Conservation (phyloP, 352 stramenopile species). For the Peronospora tabacina region DNA sequence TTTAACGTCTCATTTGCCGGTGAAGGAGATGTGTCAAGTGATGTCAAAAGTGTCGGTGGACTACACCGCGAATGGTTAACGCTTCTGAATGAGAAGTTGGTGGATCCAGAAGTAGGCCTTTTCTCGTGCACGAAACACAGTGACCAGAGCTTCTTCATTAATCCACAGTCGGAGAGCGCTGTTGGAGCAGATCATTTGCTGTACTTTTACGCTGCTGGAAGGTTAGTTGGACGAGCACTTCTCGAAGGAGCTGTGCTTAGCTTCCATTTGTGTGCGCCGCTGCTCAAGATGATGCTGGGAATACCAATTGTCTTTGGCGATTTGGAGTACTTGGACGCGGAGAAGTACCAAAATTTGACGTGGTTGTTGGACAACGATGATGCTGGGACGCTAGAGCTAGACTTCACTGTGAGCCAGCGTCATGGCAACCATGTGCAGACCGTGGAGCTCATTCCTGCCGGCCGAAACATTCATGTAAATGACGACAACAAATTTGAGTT, state of each 20-base stretch:
- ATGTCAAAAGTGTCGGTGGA: slow-evolving; percentile 49
- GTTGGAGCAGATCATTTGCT: slow-evolving; percentile 38
- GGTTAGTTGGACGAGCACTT: slow-evolving; percentile 50
- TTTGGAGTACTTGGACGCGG: slow-evolving; percentile 76
- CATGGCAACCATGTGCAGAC: slow-evolving; percentile 10
- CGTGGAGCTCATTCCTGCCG: slow-evolving; percentile 51
- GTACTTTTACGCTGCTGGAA: slow-evolving; percentile 28
- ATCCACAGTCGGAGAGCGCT: slow-evolving; percentile 42
- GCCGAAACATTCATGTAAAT: slow-evolving; percentile 82
- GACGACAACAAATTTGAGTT: slow-evolving; percentile 95
- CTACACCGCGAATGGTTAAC: slow-evolving; percentile 69
- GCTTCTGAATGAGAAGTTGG: slow-evolving; percentile 34
- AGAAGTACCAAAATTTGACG: slow-evolving; percentile 47
- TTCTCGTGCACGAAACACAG: slow-evolving; percentile 49
- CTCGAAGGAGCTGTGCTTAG: slow-evolving; percentile 89
- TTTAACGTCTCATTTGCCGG: slow-evolving; percentile 53
- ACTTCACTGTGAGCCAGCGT: slow-evolving; percentile 49
- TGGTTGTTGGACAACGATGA: slow-evolving; percentile 58
- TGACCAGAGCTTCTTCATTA: slow-evolving; percentile 55
- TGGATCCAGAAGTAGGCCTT: slow-evolving; percentile 34
- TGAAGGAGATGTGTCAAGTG: slow-evolving; percentile 37
- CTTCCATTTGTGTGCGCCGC: slow-evolving; percentile 89
- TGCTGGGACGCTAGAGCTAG: slow-evolving; percentile 38
- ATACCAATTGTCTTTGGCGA: slow-evolving; percentile 92
- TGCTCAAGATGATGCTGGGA: slow-evolving; percentile 97